Evolutionary conservation across 352 stramenopile genomes (phyloP).

Genomic region (Sclerospora graminicola): DNA sequence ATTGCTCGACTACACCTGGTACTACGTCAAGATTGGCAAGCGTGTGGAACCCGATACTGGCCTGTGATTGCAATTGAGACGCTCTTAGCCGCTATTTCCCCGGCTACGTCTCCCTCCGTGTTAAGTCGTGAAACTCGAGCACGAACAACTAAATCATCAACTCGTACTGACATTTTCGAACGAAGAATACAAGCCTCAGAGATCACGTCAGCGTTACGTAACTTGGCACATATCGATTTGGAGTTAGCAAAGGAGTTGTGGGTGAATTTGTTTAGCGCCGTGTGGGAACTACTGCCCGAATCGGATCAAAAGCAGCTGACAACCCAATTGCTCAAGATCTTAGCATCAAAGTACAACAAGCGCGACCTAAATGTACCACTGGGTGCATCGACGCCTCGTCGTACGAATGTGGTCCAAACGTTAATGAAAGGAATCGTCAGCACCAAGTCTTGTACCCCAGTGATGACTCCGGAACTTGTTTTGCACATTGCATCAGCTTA

Average conservation of each 20-base stretch:
- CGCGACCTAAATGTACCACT: constrained; percentile 73
- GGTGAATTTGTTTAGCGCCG: constrained; percentile 59
- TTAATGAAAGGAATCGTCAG: constrained; percentile 68
- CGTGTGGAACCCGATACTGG: constrained; percentile 80
- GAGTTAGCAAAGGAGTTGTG: constrained; percentile 80
- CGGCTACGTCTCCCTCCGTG: constrained; percentile 3
- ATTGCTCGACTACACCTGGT: constrained; percentile 53
- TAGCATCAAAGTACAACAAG: constrained; percentile 85
- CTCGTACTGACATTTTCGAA: constrained; percentile 16
- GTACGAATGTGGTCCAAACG: constrained; percentile 81
- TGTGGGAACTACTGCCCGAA: constrained; percentile 38
- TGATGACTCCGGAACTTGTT: constrained; percentile 78
- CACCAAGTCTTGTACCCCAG: constrained; percentile 38
- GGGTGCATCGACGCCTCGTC: constrained; percentile 25
- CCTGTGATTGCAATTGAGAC: constrained; percentile 69
- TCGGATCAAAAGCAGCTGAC: constrained; percentile 47
- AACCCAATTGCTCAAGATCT: constrained; percentile 55
- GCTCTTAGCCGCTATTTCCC: constrained; percentile 41
- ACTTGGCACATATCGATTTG: constrained; percentile 71
- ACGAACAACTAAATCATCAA: constrained; percentile 1
- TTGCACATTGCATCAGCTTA: constrained; percentile 75
- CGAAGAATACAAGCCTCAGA: constrained; percentile 27
- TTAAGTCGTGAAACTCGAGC: not conserved
- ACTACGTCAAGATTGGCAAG: constrained; percentile 79
- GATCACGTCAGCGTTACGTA: constrained; percentile 43